Evolutionary conservation across 2,329 filamentous ascomycete genomes (phyloP), one percentile per base, ranked within the genome.

Genomic region (Aspergillus hiratsukae): DNA sequence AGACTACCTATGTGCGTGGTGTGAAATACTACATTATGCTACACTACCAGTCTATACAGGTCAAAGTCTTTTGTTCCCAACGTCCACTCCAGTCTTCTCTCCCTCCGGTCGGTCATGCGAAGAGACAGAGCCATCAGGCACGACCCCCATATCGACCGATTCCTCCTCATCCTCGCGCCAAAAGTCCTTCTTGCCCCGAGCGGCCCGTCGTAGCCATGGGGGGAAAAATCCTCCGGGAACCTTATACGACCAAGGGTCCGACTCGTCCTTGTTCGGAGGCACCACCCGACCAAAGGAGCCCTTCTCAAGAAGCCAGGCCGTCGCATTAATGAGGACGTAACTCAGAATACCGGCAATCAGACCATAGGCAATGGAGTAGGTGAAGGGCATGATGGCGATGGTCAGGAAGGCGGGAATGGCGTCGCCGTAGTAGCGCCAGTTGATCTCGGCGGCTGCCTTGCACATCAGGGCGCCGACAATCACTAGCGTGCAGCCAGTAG

Each of bases 401-500:
- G 89, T 91, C 37, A 95, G 78, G 76, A 95, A 95, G 3, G 91
- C 90, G 0, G 91, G 91, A 25, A 95, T 81, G 1, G 89, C 87
- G 70, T 96, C 91, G 52, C 90, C 90, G 58, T 90, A 80, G 74
- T 96, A 95, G 49, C 80, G 80, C 91, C 91, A 96, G 80, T 96
- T 96, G 78, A 96, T 92, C 61, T 94, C 88, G 17, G 83, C 84
- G 11, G 89, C 88, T 1, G 89, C 82, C 59, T 85, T 83, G 55
- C 87, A 85, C 91, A 95, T 95, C 81, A 95, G 87, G 21, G 87
- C 86, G n/a, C 91, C 91, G 54, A 96, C 90, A 41, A 96, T 85
- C 64, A 96, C 82, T 27, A 95, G 81, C n/a, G 91, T 91, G 70
- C 88, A 91, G 49, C 91, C 91, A 0, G 91, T 96, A 2, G 91